phyloP scores from a whole-genome alignment of 176 grass and related monocot genomes.

The Neostapfia colusana region DNA sequence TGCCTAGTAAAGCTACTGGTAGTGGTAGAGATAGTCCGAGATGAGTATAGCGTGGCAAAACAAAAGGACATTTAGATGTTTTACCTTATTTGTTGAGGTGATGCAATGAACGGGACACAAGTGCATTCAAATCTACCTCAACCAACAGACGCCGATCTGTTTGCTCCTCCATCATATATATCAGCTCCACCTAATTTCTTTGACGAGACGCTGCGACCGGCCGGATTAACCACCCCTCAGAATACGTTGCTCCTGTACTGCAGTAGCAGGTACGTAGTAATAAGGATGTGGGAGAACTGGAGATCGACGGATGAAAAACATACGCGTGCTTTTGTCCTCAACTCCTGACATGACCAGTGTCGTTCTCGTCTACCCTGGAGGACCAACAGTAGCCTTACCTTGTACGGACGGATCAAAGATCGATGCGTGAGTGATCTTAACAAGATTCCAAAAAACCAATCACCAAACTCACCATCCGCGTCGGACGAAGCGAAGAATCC shows the following conservation, averaged over 20 bases:
- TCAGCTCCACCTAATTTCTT: constrained; percentile 35
- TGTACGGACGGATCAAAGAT: background rate
- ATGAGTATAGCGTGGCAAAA: background rate
- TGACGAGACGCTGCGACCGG: constrained; percentile 14
- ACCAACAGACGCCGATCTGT: constrained; percentile 17
- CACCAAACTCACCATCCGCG: background rate
- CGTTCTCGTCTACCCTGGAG: constrained; percentile 9
- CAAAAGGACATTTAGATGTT: background rate
- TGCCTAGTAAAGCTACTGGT: background rate
- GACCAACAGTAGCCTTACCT: background rate
- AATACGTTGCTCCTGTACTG: constrained; percentile 10
- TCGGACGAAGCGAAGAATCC: constrained; percentile 35
- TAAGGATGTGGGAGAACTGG: background rate
- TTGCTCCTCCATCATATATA: constrained; percentile 25
- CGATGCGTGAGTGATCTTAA: background rate
- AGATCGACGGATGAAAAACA: background rate
- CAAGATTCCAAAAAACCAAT: constrained; percentile 16
- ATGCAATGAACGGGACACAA: constrained; percentile 35
- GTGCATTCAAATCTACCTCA: constrained; percentile 27
- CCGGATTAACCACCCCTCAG: background rate
- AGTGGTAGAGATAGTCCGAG: background rate
- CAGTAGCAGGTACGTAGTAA: constrained; percentile 4
- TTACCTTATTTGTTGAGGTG: too few species aligned
- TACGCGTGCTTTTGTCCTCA: background rate
- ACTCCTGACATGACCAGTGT: background rate